Conservation (phyloP, 2,329 filamentous ascomycete species). For the Colletotrichum truncatum region DNA sequence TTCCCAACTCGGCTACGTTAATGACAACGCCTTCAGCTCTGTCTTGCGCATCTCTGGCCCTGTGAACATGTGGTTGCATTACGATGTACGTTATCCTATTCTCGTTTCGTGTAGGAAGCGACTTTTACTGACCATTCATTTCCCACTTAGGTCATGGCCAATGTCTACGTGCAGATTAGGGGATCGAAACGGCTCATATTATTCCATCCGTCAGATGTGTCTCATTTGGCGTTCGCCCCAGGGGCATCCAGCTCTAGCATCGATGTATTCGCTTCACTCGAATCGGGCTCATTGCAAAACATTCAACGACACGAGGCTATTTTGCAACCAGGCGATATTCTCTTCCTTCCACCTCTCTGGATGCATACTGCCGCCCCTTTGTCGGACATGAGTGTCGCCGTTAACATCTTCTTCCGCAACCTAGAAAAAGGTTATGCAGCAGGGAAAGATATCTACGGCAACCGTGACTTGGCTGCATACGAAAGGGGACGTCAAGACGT, state of each 20-base stretch:
- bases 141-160: slow-evolving; percentile 77
- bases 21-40: slow-evolving; percentile 77
- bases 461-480: slow-evolving; percentile 84
- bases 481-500: slow-evolving; percentile 82
- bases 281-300: slow-evolving; percentile 46
- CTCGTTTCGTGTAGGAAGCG: background rate
- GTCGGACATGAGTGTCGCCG: slow-evolving; percentile 72
- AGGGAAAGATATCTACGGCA: slow-evolving; percentile 88
- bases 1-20: slow-evolving; percentile 64
- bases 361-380: slow-evolving; percentile 76
- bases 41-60: slow-evolving; percentile 82
- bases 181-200: slow-evolving; percentile 79
- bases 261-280: slow-evolving; percentile 70
- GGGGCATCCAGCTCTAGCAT: slow-evolving; percentile 84
- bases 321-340: slow-evolving; percentile 76
- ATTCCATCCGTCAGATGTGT: slow-evolving; percentile 81
- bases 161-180: slow-evolving; percentile 81
- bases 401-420: slow-evolving; percentile 90
- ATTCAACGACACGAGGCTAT: slow-evolving; percentile 74
- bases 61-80: slow-evolving; percentile 90
- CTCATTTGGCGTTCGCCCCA: slow-evolving; percentile 73
- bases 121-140: background rate
- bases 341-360: slow-evolving; percentile 88
- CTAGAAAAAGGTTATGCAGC: slow-evolving; percentile 73
- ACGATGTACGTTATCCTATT: slow-evolving; percentile 65